A percentile compares a stretch with the other conserved stretches of the same genome.
These are phyloP conservation scores for Buddleja alternifolia DNA, from an alignment of 257 asterid genomes.

Conservation along the genomic window DNA sequence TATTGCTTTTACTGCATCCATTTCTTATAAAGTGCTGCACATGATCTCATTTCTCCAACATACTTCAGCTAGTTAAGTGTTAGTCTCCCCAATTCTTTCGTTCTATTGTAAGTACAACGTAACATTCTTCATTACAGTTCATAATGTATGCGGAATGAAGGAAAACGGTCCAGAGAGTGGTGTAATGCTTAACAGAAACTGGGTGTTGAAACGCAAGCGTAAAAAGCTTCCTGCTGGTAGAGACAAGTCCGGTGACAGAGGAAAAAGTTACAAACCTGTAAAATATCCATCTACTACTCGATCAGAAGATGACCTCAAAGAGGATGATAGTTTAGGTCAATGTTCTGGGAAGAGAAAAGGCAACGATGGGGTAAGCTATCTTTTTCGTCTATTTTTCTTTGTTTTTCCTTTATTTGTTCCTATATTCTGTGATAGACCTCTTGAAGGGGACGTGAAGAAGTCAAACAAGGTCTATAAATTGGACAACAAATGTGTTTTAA, in stretches of 20 bases:
- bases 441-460: background rate
- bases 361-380: slow-evolving; percentile 74
- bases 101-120: background rate
- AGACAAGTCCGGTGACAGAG: slow-evolving; percentile 47
- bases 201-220: slow-evolving; percentile 79
- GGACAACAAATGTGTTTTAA: background rate
- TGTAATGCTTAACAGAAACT: slow-evolving; percentile 57
- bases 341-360: slow-evolving; percentile 71
- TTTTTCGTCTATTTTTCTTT: slow-evolving; percentile 13
- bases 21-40: slow-evolving; percentile 9
- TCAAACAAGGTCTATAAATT: background rate
- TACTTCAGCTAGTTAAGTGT: background rate
- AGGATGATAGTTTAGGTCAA: slow-evolving; percentile 41
- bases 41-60: background rate
- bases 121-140: slow-evolving; percentile 29
- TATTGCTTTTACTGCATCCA: slow-evolving; percentile 1
- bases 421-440: slow-evolving; percentile 3
- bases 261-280: slow-evolving; percentile 41
- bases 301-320: slow-evolving; percentile 41
- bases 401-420: background rate
- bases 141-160: slow-evolving; percentile 50
- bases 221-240: slow-evolving; percentile 58
- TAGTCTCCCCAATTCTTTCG: slow-evolving; percentile 19
- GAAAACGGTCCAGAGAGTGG: slow-evolving; percentile 52
- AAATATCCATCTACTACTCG: slow-evolving; percentile 45